Evolutionary conservation across 768 basidiomycete species (phyloP).

Genomic region (Pisolithus sp.): DNA sequence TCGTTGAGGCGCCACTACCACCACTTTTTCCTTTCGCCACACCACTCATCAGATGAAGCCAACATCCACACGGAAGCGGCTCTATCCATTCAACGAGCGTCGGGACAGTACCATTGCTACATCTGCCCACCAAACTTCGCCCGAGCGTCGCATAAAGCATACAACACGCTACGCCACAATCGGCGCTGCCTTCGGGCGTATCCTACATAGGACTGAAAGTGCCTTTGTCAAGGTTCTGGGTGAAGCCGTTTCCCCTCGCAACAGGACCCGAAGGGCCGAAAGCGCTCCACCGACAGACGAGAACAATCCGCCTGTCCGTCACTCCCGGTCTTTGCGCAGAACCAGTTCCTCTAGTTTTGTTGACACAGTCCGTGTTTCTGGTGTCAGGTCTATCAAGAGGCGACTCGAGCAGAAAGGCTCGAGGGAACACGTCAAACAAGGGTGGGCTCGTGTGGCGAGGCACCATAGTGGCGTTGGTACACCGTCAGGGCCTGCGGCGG

Average conservation of each 20-base stretch:
- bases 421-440: conserved; percentile 5
- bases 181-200: not conserved
- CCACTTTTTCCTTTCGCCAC: not conserved
- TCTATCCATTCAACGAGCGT: not conserved
- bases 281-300: not conserved
- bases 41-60: not conserved
- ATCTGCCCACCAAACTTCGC: not conserved
- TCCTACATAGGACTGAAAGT: not conserved
- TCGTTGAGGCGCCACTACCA: not conserved
- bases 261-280: not conserved
- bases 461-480: not conserved
- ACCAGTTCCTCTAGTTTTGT: conserved; percentile 14
- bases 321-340: conserved; percentile 10
- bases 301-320: conserved; percentile 3
- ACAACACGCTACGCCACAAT: not conserved
- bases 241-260: not conserved
- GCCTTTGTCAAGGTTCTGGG: not conserved
- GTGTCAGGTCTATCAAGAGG: conserved; percentile 8
- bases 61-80: not conserved
- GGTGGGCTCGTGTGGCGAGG: not conserved
- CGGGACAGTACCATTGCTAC: not conserved
- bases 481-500: not conserved
- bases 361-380: conserved; percentile 8
- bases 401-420: conserved; percentile 8
- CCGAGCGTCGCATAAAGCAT: not conserved